These are phyloP conservation scores for Podaxis sp. DNA, from an alignment of 768 basidiomycete genomes.

Conservation along the genomic window DNA sequence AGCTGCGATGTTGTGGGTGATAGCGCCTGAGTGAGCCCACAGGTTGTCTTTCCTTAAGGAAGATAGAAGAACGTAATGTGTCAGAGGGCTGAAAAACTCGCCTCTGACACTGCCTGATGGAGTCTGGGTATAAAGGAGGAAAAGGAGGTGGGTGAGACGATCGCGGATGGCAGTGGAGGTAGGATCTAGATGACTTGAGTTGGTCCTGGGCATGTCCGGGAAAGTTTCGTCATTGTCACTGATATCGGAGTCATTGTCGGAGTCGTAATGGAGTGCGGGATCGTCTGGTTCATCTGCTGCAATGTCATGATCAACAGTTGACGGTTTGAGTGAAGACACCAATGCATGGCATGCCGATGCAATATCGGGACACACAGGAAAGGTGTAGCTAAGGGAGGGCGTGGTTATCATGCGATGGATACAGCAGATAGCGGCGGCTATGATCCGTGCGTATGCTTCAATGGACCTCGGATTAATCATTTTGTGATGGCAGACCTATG, in stretches of 20 bases:
- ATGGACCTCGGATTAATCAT: constrained; percentile 1
- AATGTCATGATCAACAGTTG: background rate
- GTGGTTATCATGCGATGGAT: background rate
- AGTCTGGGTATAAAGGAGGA: background rate
- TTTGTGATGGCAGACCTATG: constrained; percentile 1
- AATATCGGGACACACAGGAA: background rate
- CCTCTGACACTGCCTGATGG: background rate
- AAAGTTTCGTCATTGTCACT: background rate
- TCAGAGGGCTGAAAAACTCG: background rate
- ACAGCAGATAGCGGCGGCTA: background rate
- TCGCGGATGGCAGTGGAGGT: background rate
- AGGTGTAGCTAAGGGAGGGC: background rate
- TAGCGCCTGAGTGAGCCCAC: constrained; percentile 6
- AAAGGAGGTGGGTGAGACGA: background rate
- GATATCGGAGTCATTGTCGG: background rate
- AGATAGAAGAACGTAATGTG: constrained; percentile 8
- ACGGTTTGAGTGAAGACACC: background rate
- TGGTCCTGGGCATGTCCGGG: background rate
- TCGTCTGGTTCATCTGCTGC: background rate
- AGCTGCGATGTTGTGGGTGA: constrained; percentile 14
- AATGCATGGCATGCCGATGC: background rate
- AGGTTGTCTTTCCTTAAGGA: background rate
- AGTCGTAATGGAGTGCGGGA: background rate
- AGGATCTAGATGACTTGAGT: background rate
- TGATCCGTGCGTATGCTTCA: background rate